Evolutionary conservation across 768 basidiomycete species (phyloP).

Genomic region (Dacryopinax spathularia): DNA sequence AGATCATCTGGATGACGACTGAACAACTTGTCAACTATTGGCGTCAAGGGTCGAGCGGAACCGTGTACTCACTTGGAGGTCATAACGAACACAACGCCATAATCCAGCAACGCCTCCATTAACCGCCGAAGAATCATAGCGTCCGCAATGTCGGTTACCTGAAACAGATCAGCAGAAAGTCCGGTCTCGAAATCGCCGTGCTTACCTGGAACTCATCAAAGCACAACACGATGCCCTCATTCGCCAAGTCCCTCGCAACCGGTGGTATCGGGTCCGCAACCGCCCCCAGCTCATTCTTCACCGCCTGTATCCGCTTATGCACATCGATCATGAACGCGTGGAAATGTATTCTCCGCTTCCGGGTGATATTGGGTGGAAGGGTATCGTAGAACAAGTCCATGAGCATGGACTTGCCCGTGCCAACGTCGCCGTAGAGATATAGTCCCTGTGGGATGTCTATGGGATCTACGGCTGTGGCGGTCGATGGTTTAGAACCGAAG

Average conservation of each 20-base stretch:
- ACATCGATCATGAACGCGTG: conserved; percentile 99
- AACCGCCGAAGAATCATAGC: conserved; percentile 93
- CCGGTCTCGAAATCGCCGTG: conserved; percentile 8
- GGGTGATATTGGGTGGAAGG: conserved; percentile 47
- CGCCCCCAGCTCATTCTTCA: conserved; percentile 56
- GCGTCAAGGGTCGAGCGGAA: background rate
- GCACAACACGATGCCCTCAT: conserved; percentile 72
- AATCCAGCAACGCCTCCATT: conserved; percentile 68
- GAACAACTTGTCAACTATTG: background rate
- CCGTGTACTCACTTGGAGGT: conserved; percentile 77
- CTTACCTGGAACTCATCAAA: conserved; percentile 96
- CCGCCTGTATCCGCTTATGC: conserved; percentile 77
- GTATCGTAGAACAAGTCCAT: conserved; percentile 95
- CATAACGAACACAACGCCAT: conserved; percentile 87
- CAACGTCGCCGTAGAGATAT: conserved; percentile 92
- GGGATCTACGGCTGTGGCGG: conserved; percentile 26
- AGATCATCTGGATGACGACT: conserved; percentile 96
- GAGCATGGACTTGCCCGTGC: conserved; percentile 96
- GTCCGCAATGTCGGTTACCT: conserved; percentile 95
- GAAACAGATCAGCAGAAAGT: conserved; percentile 4
- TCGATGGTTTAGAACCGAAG: conserved; percentile 17
- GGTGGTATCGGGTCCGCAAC: conserved; percentile 69
- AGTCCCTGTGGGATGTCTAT: conserved; percentile 63
- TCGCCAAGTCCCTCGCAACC: conserved; percentile 74
- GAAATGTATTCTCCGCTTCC: conserved; percentile 87